A percentile compares a stretch with the other conserved stretches of the same genome.
These are phyloP conservation scores for Yarrowia porcina DNA, from an alignment of 805 yeast species.

Conservation along the genomic window DNA sequence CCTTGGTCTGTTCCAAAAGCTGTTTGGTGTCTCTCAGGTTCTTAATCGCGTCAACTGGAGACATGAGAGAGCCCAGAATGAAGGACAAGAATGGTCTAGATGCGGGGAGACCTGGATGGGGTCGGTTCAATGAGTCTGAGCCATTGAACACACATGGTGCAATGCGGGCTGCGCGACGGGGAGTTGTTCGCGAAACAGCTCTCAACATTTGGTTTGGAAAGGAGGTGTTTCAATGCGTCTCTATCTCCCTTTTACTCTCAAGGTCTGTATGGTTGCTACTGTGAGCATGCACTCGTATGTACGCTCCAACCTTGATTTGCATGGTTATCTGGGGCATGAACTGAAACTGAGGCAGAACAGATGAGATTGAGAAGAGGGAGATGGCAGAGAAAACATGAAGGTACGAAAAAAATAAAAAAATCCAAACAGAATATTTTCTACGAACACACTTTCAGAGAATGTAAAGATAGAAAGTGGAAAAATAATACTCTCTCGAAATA, in stretches of 20 bases:
- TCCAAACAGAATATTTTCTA: too few relatives aligned
- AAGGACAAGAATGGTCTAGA: conserved; percentile 22
- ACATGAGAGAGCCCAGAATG: conserved; percentile 26
- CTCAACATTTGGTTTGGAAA: conserved; percentile 5
- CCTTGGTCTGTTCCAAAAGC: conserved; percentile 29
- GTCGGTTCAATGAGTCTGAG: not conserved
- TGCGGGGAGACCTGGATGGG: conserved; percentile 20
- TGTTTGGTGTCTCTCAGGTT: conserved; percentile 30
- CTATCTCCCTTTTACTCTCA: not conserved
- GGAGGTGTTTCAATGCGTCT: not conserved
- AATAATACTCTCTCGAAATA: too few relatives aligned
- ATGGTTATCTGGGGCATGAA: not conserved
- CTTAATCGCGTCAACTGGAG: conserved; percentile 29
- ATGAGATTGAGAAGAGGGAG: not conserved
- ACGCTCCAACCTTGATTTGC: conserved; percentile 2
- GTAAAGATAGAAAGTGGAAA: too few relatives aligned
- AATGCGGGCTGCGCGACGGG: not conserved
- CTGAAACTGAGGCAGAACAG: not conserved
- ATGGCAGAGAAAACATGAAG: too few relatives aligned
- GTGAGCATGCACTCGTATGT: conserved; percentile 6
- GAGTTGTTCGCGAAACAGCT: not conserved
- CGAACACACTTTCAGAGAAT: too few relatives aligned
- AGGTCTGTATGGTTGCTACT: conserved; percentile 9
- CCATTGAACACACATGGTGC: not conserved
- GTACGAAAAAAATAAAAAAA: too few relatives aligned